phyloP scores from a whole-genome alignment of 83 land plant species.

The Diphasiastrum complanatum region DNA sequence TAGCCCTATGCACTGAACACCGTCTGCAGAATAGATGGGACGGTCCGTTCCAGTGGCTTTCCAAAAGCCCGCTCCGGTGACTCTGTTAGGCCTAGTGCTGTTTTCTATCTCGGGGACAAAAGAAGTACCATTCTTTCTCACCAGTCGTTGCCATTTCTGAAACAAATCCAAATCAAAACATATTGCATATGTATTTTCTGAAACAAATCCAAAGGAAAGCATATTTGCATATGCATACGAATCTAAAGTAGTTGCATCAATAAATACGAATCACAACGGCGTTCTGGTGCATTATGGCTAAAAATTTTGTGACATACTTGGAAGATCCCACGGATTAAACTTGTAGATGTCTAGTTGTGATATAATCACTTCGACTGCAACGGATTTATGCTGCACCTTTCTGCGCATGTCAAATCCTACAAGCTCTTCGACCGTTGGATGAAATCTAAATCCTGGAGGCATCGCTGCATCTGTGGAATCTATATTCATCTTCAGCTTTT shows the following conservation, averaged over 20 bases:
- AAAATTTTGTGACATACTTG: slow-evolving; percentile 34
- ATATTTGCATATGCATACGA: too few relatives aligned
- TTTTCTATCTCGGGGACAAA: slow-evolving; percentile 72
- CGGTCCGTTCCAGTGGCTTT: slow-evolving; percentile 80
- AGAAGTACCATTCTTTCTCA: slow-evolving; percentile 67
- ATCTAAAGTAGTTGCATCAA: too few relatives aligned
- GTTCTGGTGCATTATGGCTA: too few relatives aligned
- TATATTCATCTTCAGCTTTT: too few relatives aligned
- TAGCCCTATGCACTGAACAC: slow-evolving; percentile 59
- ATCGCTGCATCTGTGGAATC: slow-evolving; percentile 31
- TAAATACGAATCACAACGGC: too few relatives aligned
- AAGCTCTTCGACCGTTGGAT: slow-evolving; percentile 73
- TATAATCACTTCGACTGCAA: slow-evolving; percentile 63
- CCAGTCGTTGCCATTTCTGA: slow-evolving; percentile 6
- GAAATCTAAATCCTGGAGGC: slow-evolving; percentile 60
- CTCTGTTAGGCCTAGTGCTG: slow-evolving; percentile 65
- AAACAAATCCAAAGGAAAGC: too few relatives aligned
- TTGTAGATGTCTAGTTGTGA: slow-evolving; percentile 69
- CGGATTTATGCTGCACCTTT: slow-evolving; percentile 48
- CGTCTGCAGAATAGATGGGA: slow-evolving; percentile 51
- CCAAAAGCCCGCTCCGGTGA: slow-evolving; percentile 73
- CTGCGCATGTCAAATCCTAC: slow-evolving; percentile 58
- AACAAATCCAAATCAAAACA: too few relatives aligned
- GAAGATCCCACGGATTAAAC: slow-evolving; percentile 66
- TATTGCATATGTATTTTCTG: too few relatives aligned